phyloP scores from a whole-genome alignment of 2,329 filamentous ascomycete genomes.

The Claviceps digitariae region DNA sequence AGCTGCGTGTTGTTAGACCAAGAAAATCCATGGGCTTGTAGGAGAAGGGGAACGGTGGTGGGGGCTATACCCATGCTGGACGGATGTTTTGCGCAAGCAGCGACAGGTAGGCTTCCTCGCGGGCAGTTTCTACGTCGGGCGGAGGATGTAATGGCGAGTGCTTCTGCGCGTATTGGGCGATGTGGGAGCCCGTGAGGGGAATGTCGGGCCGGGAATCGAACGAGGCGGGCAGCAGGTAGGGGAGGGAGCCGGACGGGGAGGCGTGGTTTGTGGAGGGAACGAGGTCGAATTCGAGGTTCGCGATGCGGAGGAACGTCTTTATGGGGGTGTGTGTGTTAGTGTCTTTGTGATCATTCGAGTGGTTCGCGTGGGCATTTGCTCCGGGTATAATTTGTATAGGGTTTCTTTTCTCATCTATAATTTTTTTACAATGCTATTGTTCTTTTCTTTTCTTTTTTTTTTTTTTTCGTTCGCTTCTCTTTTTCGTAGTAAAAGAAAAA shows the following conservation, averaged over 20 bases:
- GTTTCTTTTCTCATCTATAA: too few relatives aligned
- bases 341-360: not conserved
- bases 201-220: constrained; percentile 32
- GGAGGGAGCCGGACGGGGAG: constrained; percentile 75
- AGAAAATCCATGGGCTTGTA: too few relatives aligned
- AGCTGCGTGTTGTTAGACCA: constrained; percentile 37
- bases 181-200: constrained; percentile 38
- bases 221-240: constrained; percentile 59
- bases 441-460: not conserved
- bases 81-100: constrained; percentile 67
- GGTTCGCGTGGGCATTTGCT: too few relatives aligned
- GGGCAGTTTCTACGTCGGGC: constrained; percentile 36
- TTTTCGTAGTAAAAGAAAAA: not conserved
- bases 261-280: constrained; percentile 81
- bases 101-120: constrained; percentile 63
- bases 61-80: constrained; percentile 59
- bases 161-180: constrained; percentile 55
- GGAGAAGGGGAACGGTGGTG: not conserved
- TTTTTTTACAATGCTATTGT: not conserved
- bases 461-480: not conserved
- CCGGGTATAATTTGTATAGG: too few relatives aligned
- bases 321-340: too few relatives aligned
- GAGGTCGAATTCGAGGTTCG: constrained; percentile 51
- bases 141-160: constrained; percentile 17
- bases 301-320: constrained; percentile 66